Conservation (phyloP, 192 early-diverging fungal genomes). For the Gamsiella multidivaricata region DNA sequence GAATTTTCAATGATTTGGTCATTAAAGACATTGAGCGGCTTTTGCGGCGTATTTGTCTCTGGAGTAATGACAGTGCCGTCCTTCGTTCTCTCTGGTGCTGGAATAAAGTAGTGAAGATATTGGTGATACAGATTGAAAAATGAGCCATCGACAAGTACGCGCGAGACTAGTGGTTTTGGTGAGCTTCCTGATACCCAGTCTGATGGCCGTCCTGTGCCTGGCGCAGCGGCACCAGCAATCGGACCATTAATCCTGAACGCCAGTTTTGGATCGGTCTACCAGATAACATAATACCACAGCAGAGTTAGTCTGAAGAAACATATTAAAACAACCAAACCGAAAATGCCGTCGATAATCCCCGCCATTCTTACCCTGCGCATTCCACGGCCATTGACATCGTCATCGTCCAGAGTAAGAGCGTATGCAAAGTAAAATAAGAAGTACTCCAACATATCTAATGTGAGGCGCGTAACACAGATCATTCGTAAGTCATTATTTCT, state of each 20-base stretch:
- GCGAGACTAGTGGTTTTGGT: slow-evolving; percentile 17
- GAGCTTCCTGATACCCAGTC: slow-evolving; percentile 22
- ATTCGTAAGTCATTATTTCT: too few relatives aligned
- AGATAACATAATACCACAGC: not conserved
- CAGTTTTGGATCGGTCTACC: slow-evolving; percentile 43
- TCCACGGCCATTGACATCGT: slow-evolving; percentile 36
- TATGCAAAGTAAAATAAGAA: slow-evolving; percentile 54
- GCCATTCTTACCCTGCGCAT: slow-evolving; percentile 22
- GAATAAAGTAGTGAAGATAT: slow-evolving; percentile 47
- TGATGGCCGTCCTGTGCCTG: slow-evolving; percentile 7
- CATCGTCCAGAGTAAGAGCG: slow-evolving; percentile 47
- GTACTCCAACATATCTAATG: slow-evolving; percentile 54
- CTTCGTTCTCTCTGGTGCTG: slow-evolving; percentile 19
- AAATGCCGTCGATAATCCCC: not conserved
- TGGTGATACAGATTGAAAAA: slow-evolving; percentile 45
- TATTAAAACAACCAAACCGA: not conserved
- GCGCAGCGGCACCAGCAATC: not conserved
- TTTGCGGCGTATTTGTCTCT: not conserved
- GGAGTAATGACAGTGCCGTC: not conserved
- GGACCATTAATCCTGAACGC: slow-evolving; percentile 36
- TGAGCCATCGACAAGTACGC: slow-evolving; percentile 40
- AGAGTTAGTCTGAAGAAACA: not conserved
- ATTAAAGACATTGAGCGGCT: slow-evolving; percentile 24
- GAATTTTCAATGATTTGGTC: slow-evolving; percentile 37
- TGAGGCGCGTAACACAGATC: too few relatives aligned